Percentiles rank a stretch among this genome's conserved stretches.
phyloP scores from a whole-genome alignment of 768 basidiomycete species.

The Termitomyces sp. region DNA sequence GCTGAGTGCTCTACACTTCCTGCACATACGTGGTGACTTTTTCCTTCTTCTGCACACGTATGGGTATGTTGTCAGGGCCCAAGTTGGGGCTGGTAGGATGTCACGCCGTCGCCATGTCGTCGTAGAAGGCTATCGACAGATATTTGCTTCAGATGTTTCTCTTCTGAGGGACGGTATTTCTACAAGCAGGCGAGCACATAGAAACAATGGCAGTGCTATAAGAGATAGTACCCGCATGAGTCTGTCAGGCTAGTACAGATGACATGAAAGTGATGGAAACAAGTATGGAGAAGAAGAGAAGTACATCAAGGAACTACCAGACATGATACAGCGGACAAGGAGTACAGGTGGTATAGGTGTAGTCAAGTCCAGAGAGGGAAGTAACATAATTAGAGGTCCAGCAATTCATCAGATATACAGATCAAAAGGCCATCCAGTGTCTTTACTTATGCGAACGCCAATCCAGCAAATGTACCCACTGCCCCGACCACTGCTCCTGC shows the following conservation, averaged over 20 bases:
- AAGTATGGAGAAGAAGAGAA: background rate
- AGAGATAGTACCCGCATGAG: too few species aligned
- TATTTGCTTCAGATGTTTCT: background rate
- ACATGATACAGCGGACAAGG: background rate
- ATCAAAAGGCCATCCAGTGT: background rate
- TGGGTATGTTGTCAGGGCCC: background rate
- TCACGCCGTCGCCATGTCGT: background rate
- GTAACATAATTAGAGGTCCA: background rate
- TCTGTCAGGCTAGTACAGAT: background rate
- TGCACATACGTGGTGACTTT: too few species aligned
- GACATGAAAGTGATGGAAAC: background rate
- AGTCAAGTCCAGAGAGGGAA: background rate
- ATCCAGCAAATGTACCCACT: slow-evolving; percentile 55
- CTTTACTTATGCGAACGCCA: slow-evolving; percentile 50
- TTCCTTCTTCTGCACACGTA: too few species aligned
- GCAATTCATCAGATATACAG: background rate
- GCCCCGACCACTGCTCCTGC: slow-evolving; percentile 60
- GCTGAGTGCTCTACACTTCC: background rate
- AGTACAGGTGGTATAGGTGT: background rate
- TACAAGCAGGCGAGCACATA: background rate
- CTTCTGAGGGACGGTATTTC: background rate
- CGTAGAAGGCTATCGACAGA: background rate
- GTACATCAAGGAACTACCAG: background rate
- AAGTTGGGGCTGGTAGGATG: background rate
- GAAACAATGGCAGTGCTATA: background rate